These are phyloP conservation scores for Aspergillus japonicus DNA, from an alignment of 2,329 filamentous ascomycete genomes.

Conservation along the genomic window DNA sequence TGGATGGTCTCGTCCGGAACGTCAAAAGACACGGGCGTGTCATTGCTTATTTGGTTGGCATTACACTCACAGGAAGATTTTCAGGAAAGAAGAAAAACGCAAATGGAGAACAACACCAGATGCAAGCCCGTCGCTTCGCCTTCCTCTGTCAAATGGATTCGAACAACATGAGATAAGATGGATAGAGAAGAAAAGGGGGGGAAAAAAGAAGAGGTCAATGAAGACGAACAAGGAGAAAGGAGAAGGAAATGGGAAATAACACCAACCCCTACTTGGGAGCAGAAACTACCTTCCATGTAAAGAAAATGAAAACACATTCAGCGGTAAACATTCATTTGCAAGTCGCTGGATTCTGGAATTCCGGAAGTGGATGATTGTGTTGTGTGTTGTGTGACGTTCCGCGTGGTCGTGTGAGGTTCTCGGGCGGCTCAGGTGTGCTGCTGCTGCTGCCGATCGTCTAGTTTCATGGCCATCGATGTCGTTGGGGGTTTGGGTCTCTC, in stretches of 20 bases:
- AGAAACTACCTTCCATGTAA: conserved; percentile 30
- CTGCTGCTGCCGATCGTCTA: conserved; percentile 25
- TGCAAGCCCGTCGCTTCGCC: conserved; percentile 29
- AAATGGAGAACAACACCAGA: conserved; percentile 27
- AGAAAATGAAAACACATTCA: conserved; percentile 21
- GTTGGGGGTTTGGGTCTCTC: conserved; percentile 26
- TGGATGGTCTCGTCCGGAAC: conserved; percentile 11
- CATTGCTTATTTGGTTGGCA: conserved; percentile 32
- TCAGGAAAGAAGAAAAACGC: conserved; percentile 21
- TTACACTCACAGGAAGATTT: conserved; percentile 31
- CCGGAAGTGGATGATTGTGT: conserved; percentile 14
- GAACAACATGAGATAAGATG: conserved; percentile 18
- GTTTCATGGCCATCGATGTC: conserved; percentile 28
- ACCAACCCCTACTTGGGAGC: conserved; percentile 22
- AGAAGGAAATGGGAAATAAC: conserved; percentile 16
- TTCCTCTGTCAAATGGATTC: conserved; percentile 26
- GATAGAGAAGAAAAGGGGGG: conserved; percentile 11
- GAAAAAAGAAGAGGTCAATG: conserved; percentile 10
- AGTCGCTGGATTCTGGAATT: conserved; percentile 23
- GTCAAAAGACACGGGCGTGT: conserved; percentile 26
- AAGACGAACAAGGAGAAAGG: conserved; percentile 12
- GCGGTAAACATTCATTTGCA: conserved; percentile 18
- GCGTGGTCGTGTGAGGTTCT: conserved; percentile 22
- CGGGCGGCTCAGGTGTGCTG: conserved; percentile 18
- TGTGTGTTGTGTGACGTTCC: conserved; percentile 16